phyloP scores from a whole-genome alignment of 768 basidiomycete species.

The Auricularia sp. region DNA sequence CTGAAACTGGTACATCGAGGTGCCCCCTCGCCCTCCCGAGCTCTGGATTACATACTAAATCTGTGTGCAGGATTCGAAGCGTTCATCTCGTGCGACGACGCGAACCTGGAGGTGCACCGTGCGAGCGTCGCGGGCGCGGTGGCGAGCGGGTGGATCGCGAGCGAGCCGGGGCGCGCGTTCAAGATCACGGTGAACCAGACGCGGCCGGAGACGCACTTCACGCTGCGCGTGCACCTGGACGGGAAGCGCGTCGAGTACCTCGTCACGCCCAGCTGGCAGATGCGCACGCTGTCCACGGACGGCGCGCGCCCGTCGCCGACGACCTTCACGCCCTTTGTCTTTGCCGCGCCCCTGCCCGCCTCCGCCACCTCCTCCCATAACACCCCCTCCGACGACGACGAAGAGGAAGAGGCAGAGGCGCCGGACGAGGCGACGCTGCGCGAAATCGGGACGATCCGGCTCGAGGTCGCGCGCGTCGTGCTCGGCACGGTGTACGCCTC shows the following conservation, averaged over 20 bases:
- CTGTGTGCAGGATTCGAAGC: no score
- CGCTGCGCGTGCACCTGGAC: neutral
- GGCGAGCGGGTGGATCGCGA: no score
- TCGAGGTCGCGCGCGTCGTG: neutral
- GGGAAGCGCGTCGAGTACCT: neutral
- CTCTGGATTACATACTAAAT: no score
- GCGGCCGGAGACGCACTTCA: neutral
- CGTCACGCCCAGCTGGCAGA: neutral
- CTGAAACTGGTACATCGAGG: no score
- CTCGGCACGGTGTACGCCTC: neutral
- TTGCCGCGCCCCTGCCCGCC: neutral
- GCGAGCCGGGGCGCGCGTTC: no score
- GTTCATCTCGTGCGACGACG: no score
- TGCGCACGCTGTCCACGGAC: neutral
- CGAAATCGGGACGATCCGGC: neutral
- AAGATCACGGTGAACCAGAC: no score
- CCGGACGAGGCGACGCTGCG: neutral
- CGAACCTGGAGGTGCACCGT: no score
- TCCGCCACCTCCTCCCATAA: neutral
- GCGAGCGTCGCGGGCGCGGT: no score
- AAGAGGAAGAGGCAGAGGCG: neutral
- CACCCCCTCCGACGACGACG: neutral
- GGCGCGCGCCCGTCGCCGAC: neutral
- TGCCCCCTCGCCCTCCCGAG: no score
- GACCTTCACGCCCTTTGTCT: neutral